Evolutionary conservation across 2,329 filamentous ascomycete genomes (phyloP).

Genomic region (Ophiostoma sp.): DNA sequence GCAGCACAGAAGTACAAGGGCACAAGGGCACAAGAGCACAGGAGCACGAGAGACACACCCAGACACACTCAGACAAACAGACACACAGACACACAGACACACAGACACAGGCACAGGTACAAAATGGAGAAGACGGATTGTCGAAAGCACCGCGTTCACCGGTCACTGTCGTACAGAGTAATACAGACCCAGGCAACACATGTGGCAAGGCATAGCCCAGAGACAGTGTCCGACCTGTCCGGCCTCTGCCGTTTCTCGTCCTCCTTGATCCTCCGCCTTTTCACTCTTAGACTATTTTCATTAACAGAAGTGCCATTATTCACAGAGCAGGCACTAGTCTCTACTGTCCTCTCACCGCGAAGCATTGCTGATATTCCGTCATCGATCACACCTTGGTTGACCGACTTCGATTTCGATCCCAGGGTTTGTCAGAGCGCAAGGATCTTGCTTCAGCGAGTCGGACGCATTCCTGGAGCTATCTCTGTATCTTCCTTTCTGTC

Average conservation of each 20-base stretch:
- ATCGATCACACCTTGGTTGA: background rate
- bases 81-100: too few species aligned
- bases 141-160: background rate
- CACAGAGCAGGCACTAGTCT: background rate
- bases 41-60: too few species aligned
- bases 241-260: background rate
- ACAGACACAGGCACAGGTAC: too few species aligned
- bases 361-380: background rate
- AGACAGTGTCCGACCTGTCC: background rate
- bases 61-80: too few species aligned
- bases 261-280: background rate
- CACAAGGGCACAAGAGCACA: too few species aligned
- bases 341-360: background rate
- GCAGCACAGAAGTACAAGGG: background rate
- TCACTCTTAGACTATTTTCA: background rate
- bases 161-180: background rate
- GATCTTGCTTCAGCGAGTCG: slow-evolving; percentile 18
- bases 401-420: background rate
- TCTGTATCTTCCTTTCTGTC: background rate
- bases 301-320: background rate
- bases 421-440: background rate
- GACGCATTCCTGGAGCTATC: slow-evolving; percentile 14
- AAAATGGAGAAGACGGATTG: too few species aligned
- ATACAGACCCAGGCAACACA: slow-evolving; percentile 2
- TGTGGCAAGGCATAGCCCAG: background rate